Percentiles rank a stretch among this genome's conserved stretches.
Conservation (phyloP, 2,329 filamentous ascomycete genomes). For the Fusarium marasasianum region DNA sequence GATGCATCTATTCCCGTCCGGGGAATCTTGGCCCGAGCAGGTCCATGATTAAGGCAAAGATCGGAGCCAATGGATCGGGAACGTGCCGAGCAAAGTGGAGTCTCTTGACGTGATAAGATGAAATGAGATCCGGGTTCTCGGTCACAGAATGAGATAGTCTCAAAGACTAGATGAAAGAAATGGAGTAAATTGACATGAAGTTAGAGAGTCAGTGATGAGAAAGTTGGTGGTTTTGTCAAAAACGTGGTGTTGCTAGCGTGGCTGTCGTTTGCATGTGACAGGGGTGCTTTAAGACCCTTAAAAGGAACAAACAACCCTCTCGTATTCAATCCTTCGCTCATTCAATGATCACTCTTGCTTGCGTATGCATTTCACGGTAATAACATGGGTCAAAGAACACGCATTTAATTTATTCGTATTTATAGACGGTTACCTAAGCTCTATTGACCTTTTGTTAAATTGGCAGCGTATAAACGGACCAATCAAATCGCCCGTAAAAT, state of each 20-base stretch:
- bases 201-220: neutral
- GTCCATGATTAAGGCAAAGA: neutral
- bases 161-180: neutral
- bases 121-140: constrained; percentile 7
- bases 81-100: constrained; percentile 37
- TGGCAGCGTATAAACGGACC: constrained; percentile 8
- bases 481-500: constrained; percentile 25
- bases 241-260: neutral
- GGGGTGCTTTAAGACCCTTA: neutral
- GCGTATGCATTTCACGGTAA: neutral
- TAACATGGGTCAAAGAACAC: neutral
- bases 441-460: neutral
- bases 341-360: neutral
- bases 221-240: neutral
- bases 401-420: neutral
- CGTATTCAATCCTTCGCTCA: neutral
- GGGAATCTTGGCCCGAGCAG: constrained; percentile 28
- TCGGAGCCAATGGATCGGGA: constrained; percentile 45
- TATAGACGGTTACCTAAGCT: neutral
- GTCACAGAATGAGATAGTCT: constrained; percentile 19
- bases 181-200: neutral
- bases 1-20: constrained; percentile 1
- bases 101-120: neutral
- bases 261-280: neutral
- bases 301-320: neutral